phyloP scores from a whole-genome alignment of 768 basidiomycete species.

The Suillus spraguei region DNA sequence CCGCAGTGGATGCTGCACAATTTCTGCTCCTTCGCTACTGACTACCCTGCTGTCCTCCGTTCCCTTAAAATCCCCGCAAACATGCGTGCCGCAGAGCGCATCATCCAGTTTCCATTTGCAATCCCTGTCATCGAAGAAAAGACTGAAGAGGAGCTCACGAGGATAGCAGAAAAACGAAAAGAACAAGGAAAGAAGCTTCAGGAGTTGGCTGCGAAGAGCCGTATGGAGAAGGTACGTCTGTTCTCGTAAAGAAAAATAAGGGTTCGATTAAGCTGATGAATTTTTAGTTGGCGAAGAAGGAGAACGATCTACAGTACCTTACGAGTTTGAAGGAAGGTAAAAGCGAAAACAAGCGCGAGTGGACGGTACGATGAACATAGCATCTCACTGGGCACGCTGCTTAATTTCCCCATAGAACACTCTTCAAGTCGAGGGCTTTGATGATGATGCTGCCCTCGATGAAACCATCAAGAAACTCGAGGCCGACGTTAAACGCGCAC shows the following conservation, averaged over 20 bases:
- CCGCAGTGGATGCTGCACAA: constrained; percentile 88
- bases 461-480: constrained; percentile 88
- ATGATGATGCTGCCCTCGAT: constrained; percentile 78
- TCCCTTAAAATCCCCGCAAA: constrained; percentile 65
- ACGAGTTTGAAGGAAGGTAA: constrained; percentile 64
- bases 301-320: constrained; percentile 70
- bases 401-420: constrained; percentile 44
- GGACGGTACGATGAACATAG: constrained; percentile 51
- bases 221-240: constrained; percentile 76
- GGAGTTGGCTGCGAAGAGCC: constrained; percentile 84
- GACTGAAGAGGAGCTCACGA: constrained; percentile 85
- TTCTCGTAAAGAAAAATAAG: background rate
- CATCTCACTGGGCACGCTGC: background rate
- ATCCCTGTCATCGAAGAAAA: constrained; percentile 71
- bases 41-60: constrained; percentile 73
- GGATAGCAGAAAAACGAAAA: constrained; percentile 73
- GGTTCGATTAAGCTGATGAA: constrained; percentile 2
- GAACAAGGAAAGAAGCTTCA: constrained; percentile 90
- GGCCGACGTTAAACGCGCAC: constrained; percentile 67
- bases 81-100: constrained; percentile 64
- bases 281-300: constrained; percentile 69
- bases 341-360: constrained; percentile 69
- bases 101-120: constrained; percentile 88
- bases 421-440: constrained; percentile 69
- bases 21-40: constrained; percentile 79